These are phyloP conservation scores for Coffea humblotiana DNA, from an alignment of 305 asterid genomes.

Conservation along the genomic window DNA sequence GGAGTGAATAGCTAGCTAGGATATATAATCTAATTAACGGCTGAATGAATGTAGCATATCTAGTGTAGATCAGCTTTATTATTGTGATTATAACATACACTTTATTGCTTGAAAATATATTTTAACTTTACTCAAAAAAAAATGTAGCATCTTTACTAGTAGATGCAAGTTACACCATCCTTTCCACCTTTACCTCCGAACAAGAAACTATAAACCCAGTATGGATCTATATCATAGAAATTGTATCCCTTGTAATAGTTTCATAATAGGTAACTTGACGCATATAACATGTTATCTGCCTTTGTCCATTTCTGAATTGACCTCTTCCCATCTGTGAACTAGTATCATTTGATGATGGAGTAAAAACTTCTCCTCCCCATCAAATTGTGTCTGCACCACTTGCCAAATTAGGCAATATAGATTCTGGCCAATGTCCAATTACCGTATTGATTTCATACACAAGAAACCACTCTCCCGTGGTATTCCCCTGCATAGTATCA, in stretches of 20 bases:
- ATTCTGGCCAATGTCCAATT: not conserved
- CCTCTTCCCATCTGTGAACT: constrained; percentile 6
- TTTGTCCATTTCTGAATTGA: not conserved
- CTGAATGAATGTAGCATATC: too few species aligned
- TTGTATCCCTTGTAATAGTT: not conserved
- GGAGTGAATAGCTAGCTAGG: too few species aligned
- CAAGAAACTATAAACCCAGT: not conserved
- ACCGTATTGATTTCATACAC: not conserved
- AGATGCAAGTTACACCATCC: not conserved
- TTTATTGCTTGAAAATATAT: too few species aligned
- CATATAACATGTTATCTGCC: not conserved
- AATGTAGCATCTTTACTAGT: not conserved
- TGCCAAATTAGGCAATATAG: not conserved
- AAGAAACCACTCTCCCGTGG: not conserved
- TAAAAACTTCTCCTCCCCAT: constrained; percentile 1
- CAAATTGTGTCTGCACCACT: not conserved
- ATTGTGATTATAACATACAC: too few species aligned
- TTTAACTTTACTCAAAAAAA: too few species aligned
- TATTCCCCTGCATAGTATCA: not conserved
- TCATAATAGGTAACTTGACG: not conserved
- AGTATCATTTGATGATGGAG: not conserved
- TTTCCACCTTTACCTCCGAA: not conserved
- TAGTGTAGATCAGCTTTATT: too few species aligned
- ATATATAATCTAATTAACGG: too few species aligned
- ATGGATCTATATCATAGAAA: not conserved